Evolutionary conservation across 2,329 filamentous ascomycete genomes (phyloP).

Genomic region (Phyllosticta paracitricarpa): DNA sequence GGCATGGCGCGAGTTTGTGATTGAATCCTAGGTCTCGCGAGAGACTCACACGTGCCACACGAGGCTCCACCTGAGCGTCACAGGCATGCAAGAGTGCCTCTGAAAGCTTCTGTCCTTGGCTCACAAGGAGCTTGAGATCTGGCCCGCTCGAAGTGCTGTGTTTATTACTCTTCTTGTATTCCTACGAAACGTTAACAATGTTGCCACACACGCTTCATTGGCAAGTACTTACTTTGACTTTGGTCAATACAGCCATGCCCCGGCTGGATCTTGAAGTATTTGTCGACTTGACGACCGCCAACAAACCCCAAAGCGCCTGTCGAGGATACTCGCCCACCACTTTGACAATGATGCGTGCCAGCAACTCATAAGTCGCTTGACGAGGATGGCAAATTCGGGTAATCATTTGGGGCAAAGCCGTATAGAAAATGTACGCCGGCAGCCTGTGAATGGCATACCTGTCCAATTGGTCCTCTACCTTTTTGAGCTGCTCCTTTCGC

Average conservation of each 20-base stretch:
- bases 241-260: constrained; percentile 35
- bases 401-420: constrained; percentile 81
- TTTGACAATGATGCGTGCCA: constrained; percentile 72
- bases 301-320: constrained; percentile 82
- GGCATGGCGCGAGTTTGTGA: constrained; percentile 69
- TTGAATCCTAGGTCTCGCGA: constrained; percentile 72
- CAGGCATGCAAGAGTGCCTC: constrained; percentile 74
- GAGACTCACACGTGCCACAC: constrained; percentile 65
- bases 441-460: constrained; percentile 62
- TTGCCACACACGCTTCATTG: background rate
- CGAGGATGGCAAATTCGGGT: constrained; percentile 91
- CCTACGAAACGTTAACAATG: constrained; percentile 29
- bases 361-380: constrained; percentile 60
- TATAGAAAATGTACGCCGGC: constrained; percentile 70
- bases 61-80: constrained; percentile 63
- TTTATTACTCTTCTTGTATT: constrained; percentile 48
- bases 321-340: constrained; percentile 82
- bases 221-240: constrained; percentile 27
- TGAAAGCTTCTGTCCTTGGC: constrained; percentile 70
- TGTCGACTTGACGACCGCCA: constrained; percentile 76
- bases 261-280: constrained; percentile 56
- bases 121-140: constrained; percentile 63
- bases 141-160: constrained; percentile 21
- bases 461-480: constrained; percentile 63
- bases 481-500: constrained; percentile 51